These are phyloP conservation scores for Cairneyella variabilis DNA, from an alignment of 495 filamentous ascomycete genomes.

Conservation along the genomic window DNA sequence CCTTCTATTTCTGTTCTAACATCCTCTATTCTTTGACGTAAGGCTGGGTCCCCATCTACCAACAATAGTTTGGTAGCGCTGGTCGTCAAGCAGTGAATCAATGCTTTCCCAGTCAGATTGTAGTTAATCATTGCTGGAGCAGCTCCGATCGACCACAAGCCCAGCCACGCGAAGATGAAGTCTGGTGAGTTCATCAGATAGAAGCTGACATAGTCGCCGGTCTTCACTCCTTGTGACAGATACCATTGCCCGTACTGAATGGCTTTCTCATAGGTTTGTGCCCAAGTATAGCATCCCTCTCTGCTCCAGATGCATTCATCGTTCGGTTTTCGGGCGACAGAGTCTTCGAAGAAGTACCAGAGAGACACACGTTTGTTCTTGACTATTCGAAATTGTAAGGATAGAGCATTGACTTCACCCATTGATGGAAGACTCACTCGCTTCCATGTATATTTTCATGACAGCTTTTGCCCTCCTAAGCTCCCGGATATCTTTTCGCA, in stretches of 20 bases:
- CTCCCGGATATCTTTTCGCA: conserved; percentile 53
- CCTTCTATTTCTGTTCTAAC: conserved; percentile 41
- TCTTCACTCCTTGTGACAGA: conserved; percentile 52
- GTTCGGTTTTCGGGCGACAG: conserved; percentile 43
- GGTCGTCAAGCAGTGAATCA: conserved; percentile 67
- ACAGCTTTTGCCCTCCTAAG: conserved; percentile 29
- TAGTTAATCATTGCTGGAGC: conserved; percentile 75
- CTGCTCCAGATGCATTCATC: conserved; percentile 65
- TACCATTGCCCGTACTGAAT: conserved; percentile 67
- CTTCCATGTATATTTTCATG: conserved; percentile 29
- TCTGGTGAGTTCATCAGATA: conserved; percentile 67
- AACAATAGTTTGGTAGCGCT: conserved; percentile 55
- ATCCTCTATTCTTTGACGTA: conserved; percentile 52
- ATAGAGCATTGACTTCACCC: background rate
- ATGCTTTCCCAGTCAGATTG: conserved; percentile 59
- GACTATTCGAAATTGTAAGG: conserved; percentile 27
- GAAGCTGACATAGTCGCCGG: conserved; percentile 64
- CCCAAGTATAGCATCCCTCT: conserved; percentile 58
- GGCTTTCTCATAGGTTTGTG: conserved; percentile 47
- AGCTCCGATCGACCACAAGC: conserved; percentile 57
- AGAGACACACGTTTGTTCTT: conserved; percentile 48
- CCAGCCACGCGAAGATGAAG: conserved; percentile 63
- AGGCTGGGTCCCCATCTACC: conserved; percentile 59
- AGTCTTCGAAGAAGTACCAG: conserved; percentile 63
- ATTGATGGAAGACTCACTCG: conserved; percentile 26